Conservation (phyloP, 164 flowering plant genomes). For the Saururus chinensis region DNA sequence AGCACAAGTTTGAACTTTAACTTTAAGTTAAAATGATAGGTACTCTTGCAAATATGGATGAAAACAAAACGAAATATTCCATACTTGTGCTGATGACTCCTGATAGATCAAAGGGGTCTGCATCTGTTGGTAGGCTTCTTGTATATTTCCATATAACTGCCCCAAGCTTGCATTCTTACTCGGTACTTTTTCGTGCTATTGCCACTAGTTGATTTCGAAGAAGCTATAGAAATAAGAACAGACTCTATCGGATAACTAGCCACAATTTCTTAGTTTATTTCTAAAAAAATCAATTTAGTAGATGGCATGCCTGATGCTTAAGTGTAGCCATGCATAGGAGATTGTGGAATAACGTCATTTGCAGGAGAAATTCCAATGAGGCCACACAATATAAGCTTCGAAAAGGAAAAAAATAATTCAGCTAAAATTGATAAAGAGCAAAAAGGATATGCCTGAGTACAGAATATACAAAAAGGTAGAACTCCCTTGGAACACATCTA, state of each 20-base stretch:
- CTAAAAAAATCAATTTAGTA: neutral
- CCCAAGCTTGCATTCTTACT: constrained; percentile 75
- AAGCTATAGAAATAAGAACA: constrained; percentile 34
- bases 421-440: neutral
- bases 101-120: constrained; percentile 91
- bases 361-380: constrained; percentile 97
- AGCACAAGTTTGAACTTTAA: neutral
- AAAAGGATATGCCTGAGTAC: neutral
- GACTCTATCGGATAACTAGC: neutral
- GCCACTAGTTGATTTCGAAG: constrained; percentile 79
- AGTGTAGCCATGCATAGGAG: constrained; percentile 99
- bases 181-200: constrained; percentile 66
- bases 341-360: constrained; percentile 98
- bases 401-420: constrained; percentile 4
- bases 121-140: constrained; percentile 90
- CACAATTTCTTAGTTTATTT: no score
- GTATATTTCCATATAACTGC: constrained; percentile 87
- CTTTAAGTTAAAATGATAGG: neutral
- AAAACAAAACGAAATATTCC: neutral
- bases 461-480: neutral
- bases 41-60: neutral
- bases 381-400: constrained; percentile 79
- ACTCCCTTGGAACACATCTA: neutral
- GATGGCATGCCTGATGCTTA: constrained; percentile 68
- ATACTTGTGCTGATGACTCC: constrained; percentile 46